phyloP scores from a whole-genome alignment of 2,329 filamentous ascomycete species.

The Pseudogymnoascus sp. region DNA sequence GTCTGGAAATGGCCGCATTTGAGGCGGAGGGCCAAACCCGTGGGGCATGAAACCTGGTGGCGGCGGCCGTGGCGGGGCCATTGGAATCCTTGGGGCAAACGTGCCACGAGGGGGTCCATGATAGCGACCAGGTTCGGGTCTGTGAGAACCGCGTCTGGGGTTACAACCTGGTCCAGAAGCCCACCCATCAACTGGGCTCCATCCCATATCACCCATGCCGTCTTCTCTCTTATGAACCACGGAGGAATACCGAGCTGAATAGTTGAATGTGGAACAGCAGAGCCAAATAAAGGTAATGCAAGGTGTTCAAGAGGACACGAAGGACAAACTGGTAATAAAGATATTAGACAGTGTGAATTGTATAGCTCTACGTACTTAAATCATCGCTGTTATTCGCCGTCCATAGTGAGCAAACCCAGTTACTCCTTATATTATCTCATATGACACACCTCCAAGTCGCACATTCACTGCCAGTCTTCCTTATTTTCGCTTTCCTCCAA shows the following conservation, averaged over 20 bases:
- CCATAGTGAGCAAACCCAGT: background rate
- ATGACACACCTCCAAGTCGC: background rate
- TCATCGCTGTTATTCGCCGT: background rate
- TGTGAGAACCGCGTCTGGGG: background rate
- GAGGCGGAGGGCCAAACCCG: background rate
- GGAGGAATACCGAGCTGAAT: background rate
- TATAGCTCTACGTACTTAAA: background rate
- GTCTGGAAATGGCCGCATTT: background rate
- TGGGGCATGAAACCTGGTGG: background rate
- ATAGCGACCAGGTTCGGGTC: background rate
- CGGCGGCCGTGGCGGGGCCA: background rate
- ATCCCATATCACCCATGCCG: background rate
- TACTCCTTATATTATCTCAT: background rate
- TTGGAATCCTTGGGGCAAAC: background rate
- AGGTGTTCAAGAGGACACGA: background rate
- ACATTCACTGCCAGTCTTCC: background rate
- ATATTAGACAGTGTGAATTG: background rate
- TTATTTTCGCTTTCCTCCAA: background rate
- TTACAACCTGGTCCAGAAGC: background rate
- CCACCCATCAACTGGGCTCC: constrained; percentile 4
- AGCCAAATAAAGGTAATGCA: background rate
- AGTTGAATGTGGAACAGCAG: background rate
- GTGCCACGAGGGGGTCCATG: background rate
- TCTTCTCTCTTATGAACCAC: background rate
- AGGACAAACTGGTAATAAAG: background rate